phyloP scores from a whole-genome alignment of 2,329 filamentous ascomycete species.

The Aureobasidium melanogenum region DNA sequence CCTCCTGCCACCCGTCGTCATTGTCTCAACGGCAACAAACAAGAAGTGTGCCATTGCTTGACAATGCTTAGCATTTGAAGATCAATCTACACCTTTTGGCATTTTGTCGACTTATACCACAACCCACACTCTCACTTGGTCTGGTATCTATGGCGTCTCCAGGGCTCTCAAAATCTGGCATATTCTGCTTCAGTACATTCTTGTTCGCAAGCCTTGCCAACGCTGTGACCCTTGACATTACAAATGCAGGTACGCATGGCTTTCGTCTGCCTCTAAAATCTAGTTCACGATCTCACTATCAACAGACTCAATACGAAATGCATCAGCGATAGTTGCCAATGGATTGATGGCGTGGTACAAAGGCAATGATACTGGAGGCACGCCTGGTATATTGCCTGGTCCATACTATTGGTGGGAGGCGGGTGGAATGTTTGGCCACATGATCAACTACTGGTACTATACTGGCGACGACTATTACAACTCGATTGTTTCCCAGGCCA shows the following conservation, averaged over 20 bases:
- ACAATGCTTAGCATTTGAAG: not conserved
- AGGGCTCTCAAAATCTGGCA: not conserved
- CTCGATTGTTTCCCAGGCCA: constrained; percentile 31
- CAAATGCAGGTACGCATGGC: not conserved
- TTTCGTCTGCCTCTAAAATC: not conserved
- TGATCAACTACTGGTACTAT: constrained; percentile 38
- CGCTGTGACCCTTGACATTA: not conserved
- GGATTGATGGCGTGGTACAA: constrained; percentile 27
- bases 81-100: not conserved
- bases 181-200: not conserved
- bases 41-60: not conserved
- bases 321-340: constrained; percentile 24
- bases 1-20: not conserved
- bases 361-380: constrained; percentile 23
- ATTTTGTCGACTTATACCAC: not conserved
- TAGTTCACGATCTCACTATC: not conserved
- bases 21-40: not conserved
- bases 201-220: not conserved
- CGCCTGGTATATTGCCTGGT: constrained; percentile 24
- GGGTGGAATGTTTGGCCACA: constrained; percentile 25
- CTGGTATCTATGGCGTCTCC: not conserved
- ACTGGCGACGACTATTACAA: constrained; percentile 37
- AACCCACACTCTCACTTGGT: not conserved
- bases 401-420: constrained; percentile 42
- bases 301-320: constrained; percentile 24